These are phyloP conservation scores for Aspergillus hancockii DNA, from an alignment of 495 filamentous ascomycete species.

Conservation along the genomic window DNA sequence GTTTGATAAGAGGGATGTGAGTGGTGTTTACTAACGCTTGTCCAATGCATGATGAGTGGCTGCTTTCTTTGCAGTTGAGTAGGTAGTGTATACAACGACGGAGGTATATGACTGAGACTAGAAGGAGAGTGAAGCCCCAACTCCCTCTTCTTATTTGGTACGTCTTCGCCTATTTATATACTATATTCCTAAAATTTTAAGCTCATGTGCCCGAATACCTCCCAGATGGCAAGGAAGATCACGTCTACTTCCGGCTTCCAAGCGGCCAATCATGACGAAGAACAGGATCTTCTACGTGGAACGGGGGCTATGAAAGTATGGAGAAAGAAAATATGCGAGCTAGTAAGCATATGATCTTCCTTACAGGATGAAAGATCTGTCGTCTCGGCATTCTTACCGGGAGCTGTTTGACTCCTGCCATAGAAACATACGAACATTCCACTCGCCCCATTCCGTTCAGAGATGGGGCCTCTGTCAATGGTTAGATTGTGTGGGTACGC, in stretches of 20 bases:
- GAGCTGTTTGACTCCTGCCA: not conserved
- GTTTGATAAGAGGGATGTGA: not conserved
- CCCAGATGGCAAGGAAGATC: not conserved
- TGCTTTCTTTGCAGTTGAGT: too few relatives aligned
- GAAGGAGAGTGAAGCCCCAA: not conserved
- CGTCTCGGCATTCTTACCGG: not conserved
- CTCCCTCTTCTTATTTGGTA: not conserved
- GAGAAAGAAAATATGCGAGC: not conserved
- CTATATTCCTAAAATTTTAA: not conserved
- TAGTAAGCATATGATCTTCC: not conserved
- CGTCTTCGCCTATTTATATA: not conserved
- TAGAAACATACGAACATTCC: not conserved
- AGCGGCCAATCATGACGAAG: not conserved
- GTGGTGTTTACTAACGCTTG: constrained; percentile 9
- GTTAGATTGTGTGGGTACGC: not conserved
- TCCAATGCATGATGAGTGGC: constrained; percentile 15
- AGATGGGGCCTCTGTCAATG: not conserved
- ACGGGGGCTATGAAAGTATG: not conserved
- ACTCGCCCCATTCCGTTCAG: not conserved
- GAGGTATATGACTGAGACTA: not conserved
- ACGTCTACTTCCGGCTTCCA: not conserved
- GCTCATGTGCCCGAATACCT: not conserved
- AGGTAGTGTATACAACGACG: not conserved
- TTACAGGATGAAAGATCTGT: not conserved
- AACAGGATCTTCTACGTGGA: not conserved